Evolutionary conservation across 352 stramenopile genomes (phyloP).

Genomic region (Aphanomyces astaci): DNA sequence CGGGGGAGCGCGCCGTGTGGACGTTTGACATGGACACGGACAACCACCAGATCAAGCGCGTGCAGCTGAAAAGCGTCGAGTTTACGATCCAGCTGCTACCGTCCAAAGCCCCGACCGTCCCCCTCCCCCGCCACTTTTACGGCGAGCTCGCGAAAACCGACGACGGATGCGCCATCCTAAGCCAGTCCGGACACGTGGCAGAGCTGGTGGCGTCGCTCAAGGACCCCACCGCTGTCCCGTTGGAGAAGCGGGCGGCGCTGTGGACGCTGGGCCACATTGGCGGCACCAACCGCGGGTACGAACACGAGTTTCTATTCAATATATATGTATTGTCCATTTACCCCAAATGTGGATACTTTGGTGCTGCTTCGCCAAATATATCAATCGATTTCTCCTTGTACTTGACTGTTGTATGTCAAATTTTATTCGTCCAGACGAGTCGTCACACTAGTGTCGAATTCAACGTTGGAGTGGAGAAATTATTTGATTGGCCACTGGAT

Average conservation of each 20-base stretch:
- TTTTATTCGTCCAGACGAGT: no score
- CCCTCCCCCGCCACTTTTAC: conserved; percentile 75
- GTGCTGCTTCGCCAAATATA: no score
- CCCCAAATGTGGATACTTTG: no score
- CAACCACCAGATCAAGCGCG: conserved; percentile 52
- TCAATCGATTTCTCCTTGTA: no score
- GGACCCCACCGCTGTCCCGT: conserved; percentile 67
- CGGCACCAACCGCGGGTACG: conserved; percentile 61
- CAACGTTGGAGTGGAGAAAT: no score
- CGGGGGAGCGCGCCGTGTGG: conserved; percentile 77
- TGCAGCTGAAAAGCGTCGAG: conserved; percentile 84
- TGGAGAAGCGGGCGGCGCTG: conserved; percentile 78
- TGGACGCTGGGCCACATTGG: conserved; percentile 80
- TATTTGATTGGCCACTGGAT: no score
- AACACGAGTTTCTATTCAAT: no score
- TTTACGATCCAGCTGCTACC: conserved; percentile 82
- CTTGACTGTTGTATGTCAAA: no score
- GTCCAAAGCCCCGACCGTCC: conserved; percentile 64
- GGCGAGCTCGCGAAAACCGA: conserved; percentile 80
- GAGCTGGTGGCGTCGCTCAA: conserved; percentile 77
- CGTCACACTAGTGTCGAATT: no score
- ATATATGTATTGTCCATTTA: no score
- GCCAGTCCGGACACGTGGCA: conserved; percentile 67
- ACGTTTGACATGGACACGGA: conserved; percentile 87
- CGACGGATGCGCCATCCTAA: conserved; percentile 69